phyloP scores from a whole-genome alignment of 495 filamentous ascomycete genomes.

The Aspergillus homomorphus region DNA sequence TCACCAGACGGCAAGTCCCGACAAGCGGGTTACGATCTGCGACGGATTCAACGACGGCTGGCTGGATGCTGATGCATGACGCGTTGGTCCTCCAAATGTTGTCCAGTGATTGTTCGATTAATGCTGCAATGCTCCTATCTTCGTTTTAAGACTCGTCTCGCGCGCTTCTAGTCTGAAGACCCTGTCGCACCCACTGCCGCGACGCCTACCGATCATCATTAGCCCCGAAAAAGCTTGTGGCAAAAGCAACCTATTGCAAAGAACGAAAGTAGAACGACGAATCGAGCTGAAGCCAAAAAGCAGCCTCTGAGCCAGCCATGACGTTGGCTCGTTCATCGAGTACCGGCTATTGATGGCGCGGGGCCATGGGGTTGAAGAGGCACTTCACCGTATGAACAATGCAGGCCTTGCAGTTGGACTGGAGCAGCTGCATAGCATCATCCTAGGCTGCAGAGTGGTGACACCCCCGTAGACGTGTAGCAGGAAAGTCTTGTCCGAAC shows the following conservation, averaged over 20 bases:
- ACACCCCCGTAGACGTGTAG: background rate
- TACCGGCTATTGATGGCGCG: background rate
- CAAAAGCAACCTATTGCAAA: background rate
- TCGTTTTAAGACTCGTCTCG: background rate
- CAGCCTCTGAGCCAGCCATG: background rate
- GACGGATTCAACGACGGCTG: background rate
- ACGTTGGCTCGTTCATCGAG: background rate
- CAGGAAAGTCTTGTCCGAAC: background rate
- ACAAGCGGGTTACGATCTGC: background rate
- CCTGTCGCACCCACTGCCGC: background rate
- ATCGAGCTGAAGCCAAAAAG: background rate
- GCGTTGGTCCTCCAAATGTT: background rate
- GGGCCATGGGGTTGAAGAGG: background rate
- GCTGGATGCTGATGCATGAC: slow-evolving; percentile 10
- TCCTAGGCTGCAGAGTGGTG: background rate
- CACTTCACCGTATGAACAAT: background rate
- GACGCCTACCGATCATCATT: background rate
- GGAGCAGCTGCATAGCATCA: background rate
- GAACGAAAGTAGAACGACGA: background rate
- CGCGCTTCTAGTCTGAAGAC: background rate
- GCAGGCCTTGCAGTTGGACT: slow-evolving; percentile 1
- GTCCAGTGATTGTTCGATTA: background rate
- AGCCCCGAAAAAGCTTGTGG: background rate
- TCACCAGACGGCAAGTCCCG: background rate
- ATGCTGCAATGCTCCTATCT: background rate